Percentiles rank a stretch among this genome's conserved stretches.
phyloP scores from a whole-genome alignment of 2,329 filamentous ascomycete genomes.

The Albophoma yamanashiensis region DNA sequence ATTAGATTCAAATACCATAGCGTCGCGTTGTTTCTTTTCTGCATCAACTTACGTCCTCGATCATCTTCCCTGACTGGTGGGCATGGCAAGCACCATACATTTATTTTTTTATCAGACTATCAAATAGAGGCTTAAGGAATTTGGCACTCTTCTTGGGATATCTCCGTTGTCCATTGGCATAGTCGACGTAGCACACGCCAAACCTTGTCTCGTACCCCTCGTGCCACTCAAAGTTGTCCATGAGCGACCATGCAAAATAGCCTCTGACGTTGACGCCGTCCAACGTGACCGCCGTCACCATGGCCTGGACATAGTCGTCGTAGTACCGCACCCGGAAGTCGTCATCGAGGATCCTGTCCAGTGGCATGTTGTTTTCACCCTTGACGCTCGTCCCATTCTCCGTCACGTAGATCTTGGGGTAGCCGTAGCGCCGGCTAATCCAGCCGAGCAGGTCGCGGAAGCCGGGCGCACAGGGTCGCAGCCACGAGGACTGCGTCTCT shows the following conservation, averaged over 20 bases:
- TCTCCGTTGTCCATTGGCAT: conserved; percentile 66
- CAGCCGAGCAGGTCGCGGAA: conserved; percentile 70
- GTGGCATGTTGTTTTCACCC: conserved; percentile 65
- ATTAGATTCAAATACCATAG: not conserved
- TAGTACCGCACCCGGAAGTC: conserved; percentile 77
- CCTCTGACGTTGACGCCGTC: conserved; percentile 71
- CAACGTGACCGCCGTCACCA: conserved; percentile 59
- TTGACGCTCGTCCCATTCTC: conserved; percentile 83
- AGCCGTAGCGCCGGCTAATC: conserved; percentile 65
- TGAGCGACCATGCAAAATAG: conserved; percentile 79
- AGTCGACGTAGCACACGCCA: conserved; percentile 76
- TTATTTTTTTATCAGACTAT: conserved; percentile 54
- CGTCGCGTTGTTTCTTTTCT: not conserved
- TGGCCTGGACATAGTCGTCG: conserved; percentile 61
- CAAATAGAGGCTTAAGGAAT: conserved; percentile 60
- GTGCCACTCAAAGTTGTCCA: conserved; percentile 92
- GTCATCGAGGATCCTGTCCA: conserved; percentile 65
- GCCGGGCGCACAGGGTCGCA: conserved; percentile 63
- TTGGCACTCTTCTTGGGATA: conserved; percentile 77
- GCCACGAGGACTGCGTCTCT: conserved; percentile 75
- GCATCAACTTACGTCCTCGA: not conserved
- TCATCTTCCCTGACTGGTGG: not conserved
- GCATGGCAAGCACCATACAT: not conserved
- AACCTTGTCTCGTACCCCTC: conserved; percentile 83
- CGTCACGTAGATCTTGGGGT: conserved; percentile 75